phyloP scores from a whole-genome alignment of 371 early-diverging fungal species.

The Apophysomyces variabilis region DNA sequence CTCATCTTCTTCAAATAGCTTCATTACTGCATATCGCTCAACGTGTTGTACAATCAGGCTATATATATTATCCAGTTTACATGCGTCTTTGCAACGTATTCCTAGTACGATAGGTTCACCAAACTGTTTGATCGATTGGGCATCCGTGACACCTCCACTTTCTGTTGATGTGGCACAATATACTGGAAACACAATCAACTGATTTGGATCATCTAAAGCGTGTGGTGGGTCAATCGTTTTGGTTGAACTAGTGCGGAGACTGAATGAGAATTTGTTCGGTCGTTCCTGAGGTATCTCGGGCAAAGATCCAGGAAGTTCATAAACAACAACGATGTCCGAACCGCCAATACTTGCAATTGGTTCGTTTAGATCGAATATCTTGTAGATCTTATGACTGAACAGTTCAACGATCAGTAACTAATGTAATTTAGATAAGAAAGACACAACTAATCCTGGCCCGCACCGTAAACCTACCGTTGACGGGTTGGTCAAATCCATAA shows the following conservation, averaged over 20 bases:
- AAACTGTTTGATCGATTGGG: conserved; percentile 8
- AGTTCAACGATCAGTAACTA: conserved; percentile 60
- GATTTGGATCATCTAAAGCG: neutral
- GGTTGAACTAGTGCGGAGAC: neutral
- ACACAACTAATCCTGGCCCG: neutral
- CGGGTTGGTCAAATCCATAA: conserved; percentile 35
- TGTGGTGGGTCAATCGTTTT: too few relatives aligned
- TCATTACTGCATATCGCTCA: conserved; percentile 20
- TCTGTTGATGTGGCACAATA: conserved; percentile 14
- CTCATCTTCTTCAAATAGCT: conserved; percentile 20
- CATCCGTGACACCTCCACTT: neutral
- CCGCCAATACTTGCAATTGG: conserved; percentile 48
- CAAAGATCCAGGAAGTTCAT: conserved; percentile 52
- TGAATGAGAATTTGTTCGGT: conserved; percentile 1
- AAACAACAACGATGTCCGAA: conserved; percentile 59
- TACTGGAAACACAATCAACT: conserved; percentile 18
- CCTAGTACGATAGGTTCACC: conserved; percentile 20
- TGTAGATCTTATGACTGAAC: conserved; percentile 52
- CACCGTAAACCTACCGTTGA: neutral
- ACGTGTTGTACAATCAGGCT: conserved; percentile 22
- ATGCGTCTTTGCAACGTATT: conserved; percentile 8
- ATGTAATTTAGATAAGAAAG: neutral
- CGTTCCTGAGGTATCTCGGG: conserved; percentile 3
- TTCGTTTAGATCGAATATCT: conserved; percentile 58
- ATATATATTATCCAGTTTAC: conserved; percentile 9